Evolutionary conservation across 2,329 filamentous ascomycete species (phyloP).

Genomic region (Apiospora kogelbergensis): DNA sequence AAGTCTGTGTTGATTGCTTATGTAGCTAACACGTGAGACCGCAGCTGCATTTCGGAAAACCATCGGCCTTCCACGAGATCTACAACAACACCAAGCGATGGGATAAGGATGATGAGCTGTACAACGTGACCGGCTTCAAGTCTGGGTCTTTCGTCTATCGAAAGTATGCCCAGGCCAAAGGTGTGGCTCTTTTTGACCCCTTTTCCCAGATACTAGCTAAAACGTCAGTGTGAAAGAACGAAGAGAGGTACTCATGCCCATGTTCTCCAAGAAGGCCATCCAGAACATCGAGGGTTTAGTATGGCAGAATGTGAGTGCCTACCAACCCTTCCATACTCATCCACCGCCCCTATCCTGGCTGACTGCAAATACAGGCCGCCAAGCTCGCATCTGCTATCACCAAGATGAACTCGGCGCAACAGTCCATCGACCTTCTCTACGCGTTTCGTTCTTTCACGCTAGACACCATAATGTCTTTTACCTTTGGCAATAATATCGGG

Average conservation of each 20-base stretch:
- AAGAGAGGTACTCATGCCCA: neutral
- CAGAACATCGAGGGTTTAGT: neutral
- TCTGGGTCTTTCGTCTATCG: neutral
- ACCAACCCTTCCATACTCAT: neutral
- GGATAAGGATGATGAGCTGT: neutral
- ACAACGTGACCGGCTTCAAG: neutral
- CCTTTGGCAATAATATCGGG: neutral
- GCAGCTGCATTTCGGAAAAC: neutral
- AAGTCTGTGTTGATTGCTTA: neutral
- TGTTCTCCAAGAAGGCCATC: conserved; percentile 1
- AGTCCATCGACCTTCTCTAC: neutral
- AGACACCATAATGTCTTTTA: conserved; percentile 2
- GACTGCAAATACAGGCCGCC: conserved; percentile 17
- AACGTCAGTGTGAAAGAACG: conserved; percentile 15
- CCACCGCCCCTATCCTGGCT: neutral
- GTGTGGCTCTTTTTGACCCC: neutral
- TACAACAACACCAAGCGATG: neutral
- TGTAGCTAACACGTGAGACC: neutral
- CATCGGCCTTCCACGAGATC: conserved; percentile 1
- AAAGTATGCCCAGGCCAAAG: neutral
- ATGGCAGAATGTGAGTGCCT: neutral
- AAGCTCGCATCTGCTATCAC: neutral
- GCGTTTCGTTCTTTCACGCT: neutral
- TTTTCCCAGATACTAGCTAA: neutral
- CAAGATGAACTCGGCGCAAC: neutral